These are phyloP conservation scores for Salix suchowensis DNA, from an alignment of 345 rosid genomes.

Conservation along the genomic window DNA sequence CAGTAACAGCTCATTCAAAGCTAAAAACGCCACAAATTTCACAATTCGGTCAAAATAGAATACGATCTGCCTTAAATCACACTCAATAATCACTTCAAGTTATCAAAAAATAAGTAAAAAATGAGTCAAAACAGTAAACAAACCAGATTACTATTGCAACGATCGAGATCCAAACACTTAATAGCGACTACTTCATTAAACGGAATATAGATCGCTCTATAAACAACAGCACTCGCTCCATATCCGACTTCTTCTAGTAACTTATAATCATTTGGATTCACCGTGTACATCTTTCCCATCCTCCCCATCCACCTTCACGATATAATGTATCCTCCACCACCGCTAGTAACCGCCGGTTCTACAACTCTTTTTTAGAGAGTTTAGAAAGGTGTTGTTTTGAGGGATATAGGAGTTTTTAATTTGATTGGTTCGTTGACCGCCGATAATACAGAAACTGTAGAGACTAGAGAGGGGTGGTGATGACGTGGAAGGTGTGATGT, in stretches of 20 bases:
- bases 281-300: constrained; percentile 48
- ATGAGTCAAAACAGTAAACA: constrained; percentile 11
- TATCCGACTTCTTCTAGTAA: constrained; percentile 85
- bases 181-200: constrained; percentile 76
- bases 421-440: constrained; percentile 5
- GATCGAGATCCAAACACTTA: constrained; percentile 99
- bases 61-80: constrained; percentile 13
- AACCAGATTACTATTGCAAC: constrained; percentile 96
- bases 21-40: neutral
- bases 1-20: neutral
- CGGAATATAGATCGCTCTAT: constrained; percentile 87
- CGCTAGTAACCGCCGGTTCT: neutral
- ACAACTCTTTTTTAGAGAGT: neutral
- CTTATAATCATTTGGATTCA: constrained; percentile 60
- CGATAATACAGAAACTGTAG: neutral
- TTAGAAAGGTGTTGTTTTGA: neutral
- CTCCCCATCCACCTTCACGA: constrained; percentile 14
- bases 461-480: neutral
- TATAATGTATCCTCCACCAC: neutral
- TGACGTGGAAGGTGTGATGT: neutral
- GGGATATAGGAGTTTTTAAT: neutral
- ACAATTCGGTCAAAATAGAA: neutral
- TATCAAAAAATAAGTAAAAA: neutral
- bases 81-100: neutral
- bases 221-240: constrained; percentile 95